Evolutionary conservation across 371 early-diverging fungal species (phyloP).

Genomic region (Coemansia sp.): DNA sequence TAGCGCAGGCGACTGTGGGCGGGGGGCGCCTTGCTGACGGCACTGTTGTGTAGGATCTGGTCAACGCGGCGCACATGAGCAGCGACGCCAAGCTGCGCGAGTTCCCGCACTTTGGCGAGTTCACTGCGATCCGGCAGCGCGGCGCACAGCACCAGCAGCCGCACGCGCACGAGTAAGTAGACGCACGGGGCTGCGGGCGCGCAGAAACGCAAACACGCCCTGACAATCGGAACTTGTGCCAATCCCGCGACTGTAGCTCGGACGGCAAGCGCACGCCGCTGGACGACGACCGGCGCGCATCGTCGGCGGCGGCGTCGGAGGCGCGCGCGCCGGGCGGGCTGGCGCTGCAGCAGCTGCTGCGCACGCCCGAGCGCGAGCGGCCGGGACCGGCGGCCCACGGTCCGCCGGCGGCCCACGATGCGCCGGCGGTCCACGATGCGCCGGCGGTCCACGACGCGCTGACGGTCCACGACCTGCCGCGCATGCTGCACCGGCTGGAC

Average conservation of each 20-base stretch:
- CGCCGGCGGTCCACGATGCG: neutral
- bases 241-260: conserved; percentile 10
- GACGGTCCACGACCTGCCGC: conserved; percentile 25
- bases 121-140: conserved; percentile 43
- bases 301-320: neutral
- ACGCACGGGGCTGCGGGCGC: neutral
- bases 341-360: conserved; percentile 8
- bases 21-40: neutral
- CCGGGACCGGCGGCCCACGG: neutral
- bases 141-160: conserved; percentile 17
- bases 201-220: neutral
- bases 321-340: conserved; percentile 10
- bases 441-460: neutral
- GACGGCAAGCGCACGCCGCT: conserved; percentile 31
- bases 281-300: conserved; percentile 26
- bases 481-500: conserved; percentile 34
- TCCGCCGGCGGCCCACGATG: no score
- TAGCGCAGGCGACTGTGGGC: no score
- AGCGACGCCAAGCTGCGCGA: conserved; percentile 48
- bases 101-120: conserved; percentile 48
- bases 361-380: neutral
- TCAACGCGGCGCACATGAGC: conserved; percentile 46
- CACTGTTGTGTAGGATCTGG: conserved; percentile 36
- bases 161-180: conserved; percentile 42
- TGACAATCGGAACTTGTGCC: conserved; percentile 5